Conservation (phyloP, 345 rosid genomes). For the Excoecaria cochinchinensis region DNA sequence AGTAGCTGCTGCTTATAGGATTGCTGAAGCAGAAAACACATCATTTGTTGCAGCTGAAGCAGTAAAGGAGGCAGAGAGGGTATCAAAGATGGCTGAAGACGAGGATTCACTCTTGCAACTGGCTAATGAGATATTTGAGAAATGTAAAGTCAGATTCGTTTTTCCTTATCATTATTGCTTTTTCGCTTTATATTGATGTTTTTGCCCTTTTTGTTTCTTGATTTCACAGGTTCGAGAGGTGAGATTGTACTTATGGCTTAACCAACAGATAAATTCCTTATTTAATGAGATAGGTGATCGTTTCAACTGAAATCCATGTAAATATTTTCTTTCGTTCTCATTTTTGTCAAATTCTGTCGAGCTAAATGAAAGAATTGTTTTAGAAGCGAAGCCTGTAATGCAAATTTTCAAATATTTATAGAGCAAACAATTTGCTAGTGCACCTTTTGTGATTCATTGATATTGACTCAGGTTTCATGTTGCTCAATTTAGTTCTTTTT, state of each 20-base stretch:
- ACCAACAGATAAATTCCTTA: not conserved
- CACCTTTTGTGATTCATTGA: not conserved
- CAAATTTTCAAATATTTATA: not conserved
- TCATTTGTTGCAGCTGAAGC: constrained; percentile 64
- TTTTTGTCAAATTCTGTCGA: not conserved
- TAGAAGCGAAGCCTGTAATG: not conserved
- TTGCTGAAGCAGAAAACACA: constrained; percentile 84
- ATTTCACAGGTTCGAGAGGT: constrained; percentile 44
- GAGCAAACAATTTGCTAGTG: not conserved
- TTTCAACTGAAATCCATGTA: constrained; percentile 22
- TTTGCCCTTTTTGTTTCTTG: not conserved
- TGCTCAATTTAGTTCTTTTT: not conserved
- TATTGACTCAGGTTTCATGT: not conserved
- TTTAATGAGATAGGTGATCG: constrained; percentile 12
- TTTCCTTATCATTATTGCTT: not conserved
- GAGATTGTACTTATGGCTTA: constrained; percentile 38
- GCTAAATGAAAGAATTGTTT: not conserved
- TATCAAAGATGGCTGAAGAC: constrained; percentile 59
- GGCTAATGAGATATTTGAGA: constrained; percentile 51
- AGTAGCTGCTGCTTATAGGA: constrained; percentile 54
- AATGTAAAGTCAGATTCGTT: constrained; percentile 34
- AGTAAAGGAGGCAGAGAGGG: constrained; percentile 70
- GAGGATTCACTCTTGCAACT: constrained; percentile 43
- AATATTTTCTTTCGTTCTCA: constrained; percentile 17
- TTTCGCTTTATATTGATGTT: constrained; percentile 1